phyloP scores from a whole-genome alignment of 768 basidiomycete genomes.

The Mrakia frigida region DNA sequence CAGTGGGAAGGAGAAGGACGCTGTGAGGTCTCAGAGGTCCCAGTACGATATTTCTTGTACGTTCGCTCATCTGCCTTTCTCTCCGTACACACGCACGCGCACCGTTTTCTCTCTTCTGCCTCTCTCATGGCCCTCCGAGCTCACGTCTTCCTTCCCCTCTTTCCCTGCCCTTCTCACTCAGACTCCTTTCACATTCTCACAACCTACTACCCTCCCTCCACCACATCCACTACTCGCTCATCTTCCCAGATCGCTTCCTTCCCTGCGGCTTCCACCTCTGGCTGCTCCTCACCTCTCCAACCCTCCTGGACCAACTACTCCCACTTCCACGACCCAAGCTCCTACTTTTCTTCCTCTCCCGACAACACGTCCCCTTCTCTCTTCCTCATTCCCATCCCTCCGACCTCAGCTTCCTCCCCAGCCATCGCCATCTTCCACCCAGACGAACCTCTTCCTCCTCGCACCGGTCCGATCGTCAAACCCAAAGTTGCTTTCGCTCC shows the following conservation, averaged over 20 bases:
- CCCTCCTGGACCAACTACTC: neutral
- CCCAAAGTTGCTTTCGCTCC: neutral
- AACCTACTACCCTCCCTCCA: neutral
- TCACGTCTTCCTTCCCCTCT: neutral
- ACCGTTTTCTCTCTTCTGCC: no score
- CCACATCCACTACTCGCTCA: neutral
- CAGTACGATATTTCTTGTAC: slow-evolving; percentile 6
- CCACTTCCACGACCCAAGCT: neutral
- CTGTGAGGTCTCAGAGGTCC: neutral
- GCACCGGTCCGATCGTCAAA: no score
- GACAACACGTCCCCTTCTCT: neutral
- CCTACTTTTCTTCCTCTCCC: neutral
- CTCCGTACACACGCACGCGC: no score
- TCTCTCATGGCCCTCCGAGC: neutral
- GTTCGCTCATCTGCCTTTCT: neutral
- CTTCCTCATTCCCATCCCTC: neutral
- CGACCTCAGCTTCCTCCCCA: neutral
- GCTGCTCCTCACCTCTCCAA: neutral
- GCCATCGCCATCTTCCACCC: neutral
- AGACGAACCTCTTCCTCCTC: neutral
- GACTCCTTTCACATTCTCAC: slow-evolving; percentile 11
- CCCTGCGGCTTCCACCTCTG: no score
- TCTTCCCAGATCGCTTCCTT: no score
- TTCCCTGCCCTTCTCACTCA: neutral
- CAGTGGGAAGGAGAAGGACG: neutral